Evolutionary conservation across 306 rosid species (phyloP).

Genomic region (Oxytropis ochrocephala): DNA sequence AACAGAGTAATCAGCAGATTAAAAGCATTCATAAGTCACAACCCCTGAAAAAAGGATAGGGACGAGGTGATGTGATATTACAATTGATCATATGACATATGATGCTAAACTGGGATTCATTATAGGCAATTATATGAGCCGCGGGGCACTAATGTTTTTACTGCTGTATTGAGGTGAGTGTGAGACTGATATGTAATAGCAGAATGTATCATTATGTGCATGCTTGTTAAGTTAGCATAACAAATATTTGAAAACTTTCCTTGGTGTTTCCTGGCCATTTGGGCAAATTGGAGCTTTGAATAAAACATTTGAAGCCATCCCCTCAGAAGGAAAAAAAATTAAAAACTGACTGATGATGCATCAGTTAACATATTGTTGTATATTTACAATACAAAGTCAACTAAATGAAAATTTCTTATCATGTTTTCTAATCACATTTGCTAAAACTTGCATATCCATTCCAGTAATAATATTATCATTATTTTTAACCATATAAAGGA

Average conservation of each 20-base stretch:
- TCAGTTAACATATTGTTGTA: background rate
- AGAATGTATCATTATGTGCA: background rate
- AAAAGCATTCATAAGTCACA: background rate
- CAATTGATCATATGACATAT: background rate
- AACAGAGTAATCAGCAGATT: conserved; percentile 13
- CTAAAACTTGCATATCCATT: background rate
- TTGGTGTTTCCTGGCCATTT: background rate
- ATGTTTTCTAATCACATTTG: background rate
- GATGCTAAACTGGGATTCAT: background rate
- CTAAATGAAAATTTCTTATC: background rate
- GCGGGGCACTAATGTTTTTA: background rate
- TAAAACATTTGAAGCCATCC: background rate
- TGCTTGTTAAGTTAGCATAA: background rate
- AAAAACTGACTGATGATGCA: background rate
- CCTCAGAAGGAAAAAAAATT: background rate
- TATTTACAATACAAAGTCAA: background rate
- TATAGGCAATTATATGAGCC: background rate
- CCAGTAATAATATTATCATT: background rate
- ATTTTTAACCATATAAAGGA: background rate
- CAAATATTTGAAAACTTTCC: background rate
- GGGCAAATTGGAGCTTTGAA: background rate
- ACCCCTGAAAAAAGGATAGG: background rate
- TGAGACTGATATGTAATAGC: background rate
- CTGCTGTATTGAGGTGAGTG: background rate
- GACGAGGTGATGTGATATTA: background rate